These are phyloP conservation scores for Xylaria longipes DNA, from an alignment of 495 filamentous ascomycete species.

Conservation along the genomic window DNA sequence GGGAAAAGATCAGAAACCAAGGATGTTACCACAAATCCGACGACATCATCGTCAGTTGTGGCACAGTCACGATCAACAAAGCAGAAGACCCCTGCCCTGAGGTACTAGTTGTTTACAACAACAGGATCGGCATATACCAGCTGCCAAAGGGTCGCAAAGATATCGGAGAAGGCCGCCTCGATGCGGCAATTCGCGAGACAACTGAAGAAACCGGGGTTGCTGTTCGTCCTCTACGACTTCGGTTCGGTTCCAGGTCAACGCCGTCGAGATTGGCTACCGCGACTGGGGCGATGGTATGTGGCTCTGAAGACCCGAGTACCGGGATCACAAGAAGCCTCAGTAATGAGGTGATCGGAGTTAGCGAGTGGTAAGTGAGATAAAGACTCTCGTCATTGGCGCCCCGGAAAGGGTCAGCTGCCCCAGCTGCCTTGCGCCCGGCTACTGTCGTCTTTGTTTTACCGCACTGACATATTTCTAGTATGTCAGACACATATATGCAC, in stretches of 20 bases:
- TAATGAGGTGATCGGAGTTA: slow-evolving; percentile 40
- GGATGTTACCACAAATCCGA: slow-evolving; percentile 44
- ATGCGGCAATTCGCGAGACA: slow-evolving; percentile 53
- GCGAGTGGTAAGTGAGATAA: slow-evolving; percentile 38
- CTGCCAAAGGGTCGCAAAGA: slow-evolving; percentile 56
- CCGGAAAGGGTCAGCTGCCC: not conserved
- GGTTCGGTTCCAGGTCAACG: slow-evolving; percentile 44
- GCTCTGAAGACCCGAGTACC: slow-evolving; percentile 35
- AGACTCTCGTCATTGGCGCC: not conserved
- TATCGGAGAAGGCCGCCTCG: slow-evolving; percentile 49
- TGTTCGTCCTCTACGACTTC: slow-evolving; percentile 44
- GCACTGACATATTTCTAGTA: slow-evolving; percentile 25
- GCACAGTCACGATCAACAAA: slow-evolving; percentile 52
- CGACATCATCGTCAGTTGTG: slow-evolving; percentile 51
- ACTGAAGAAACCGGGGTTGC: slow-evolving; percentile 53
- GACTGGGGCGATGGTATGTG: slow-evolving; percentile 23
- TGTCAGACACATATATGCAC: slow-evolving; percentile 14
- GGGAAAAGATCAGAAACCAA: slow-evolving; percentile 38
- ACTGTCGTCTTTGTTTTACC: slow-evolving; percentile 16
- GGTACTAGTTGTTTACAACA: slow-evolving; percentile 52
- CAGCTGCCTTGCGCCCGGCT: slow-evolving; percentile 11
- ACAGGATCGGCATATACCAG: slow-evolving; percentile 50
- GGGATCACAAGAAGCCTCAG: slow-evolving; percentile 37
- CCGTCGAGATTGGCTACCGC: slow-evolving; percentile 32
- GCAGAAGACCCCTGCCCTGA: slow-evolving; percentile 32